Percentiles rank a stretch among this genome's conserved stretches.
These are phyloP conservation scores for maize (Zea mays) DNA, from an alignment of 176 grass and related monocot species.

Conservation along the genomic window Zm-B73-REFERENCE-NAM-5.0 NC_050096.1:21140501-21141000, in stretches of 20 bases:
- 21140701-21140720: conserved; percentile 63
- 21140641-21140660: not conserved
- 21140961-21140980: not conserved
- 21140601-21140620: conserved; percentile 10
- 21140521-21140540: conserved; percentile 79
- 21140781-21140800: conserved; percentile 96
- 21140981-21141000: conserved; percentile 8
- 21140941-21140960: not conserved
- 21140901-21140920: not conserved
- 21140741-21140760: conserved; percentile 81
- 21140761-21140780: conserved; percentile 95
- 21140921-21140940: conserved; percentile 7
- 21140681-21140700: not conserved
- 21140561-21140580: conserved; percentile 92
- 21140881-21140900: not conserved
- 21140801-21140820: conserved; percentile 19
- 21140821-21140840: conserved; percentile 14
- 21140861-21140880: not conserved
- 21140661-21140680: not conserved
- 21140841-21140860: conserved; percentile 1
- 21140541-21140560: conserved; percentile 92
- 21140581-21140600: conserved; percentile 46
- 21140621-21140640: conserved; percentile 2
- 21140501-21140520: conserved; percentile 73
- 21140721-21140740: conserved; percentile 95